phyloP scores from a whole-genome alignment of 2,329 filamentous ascomycete genomes.

The Colletotrichum tanaceti region DNA sequence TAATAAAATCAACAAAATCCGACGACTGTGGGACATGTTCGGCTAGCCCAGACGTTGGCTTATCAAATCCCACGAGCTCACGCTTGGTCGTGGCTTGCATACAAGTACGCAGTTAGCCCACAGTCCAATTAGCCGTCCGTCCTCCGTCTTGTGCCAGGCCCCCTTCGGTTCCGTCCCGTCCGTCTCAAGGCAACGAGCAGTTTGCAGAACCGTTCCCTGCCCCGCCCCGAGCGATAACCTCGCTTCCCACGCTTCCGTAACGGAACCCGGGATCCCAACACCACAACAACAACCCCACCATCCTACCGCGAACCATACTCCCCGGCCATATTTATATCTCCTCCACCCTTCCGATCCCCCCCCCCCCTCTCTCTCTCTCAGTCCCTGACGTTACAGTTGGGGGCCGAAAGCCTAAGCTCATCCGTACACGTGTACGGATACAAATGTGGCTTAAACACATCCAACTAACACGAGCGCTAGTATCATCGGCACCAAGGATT shows the following conservation, averaged over 20 bases:
- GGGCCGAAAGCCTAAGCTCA: conserved; percentile 6
- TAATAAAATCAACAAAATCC: too few species aligned
- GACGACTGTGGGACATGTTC: neutral
- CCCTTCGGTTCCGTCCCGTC: conserved; percentile 1
- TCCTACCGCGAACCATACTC: neutral
- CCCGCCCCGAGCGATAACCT: conserved; percentile 6
- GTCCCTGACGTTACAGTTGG: conserved; percentile 18
- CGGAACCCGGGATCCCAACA: conserved; percentile 11
- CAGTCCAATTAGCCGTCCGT: neutral
- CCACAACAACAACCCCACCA: neutral
- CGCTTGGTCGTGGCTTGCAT: neutral
- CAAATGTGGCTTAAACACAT: conserved; percentile 5
- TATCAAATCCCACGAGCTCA: neutral
- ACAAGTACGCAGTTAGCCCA: neutral
- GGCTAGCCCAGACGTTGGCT: neutral
- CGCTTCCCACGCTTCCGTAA: neutral
- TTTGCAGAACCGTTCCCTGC: neutral
- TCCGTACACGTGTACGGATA: neutral
- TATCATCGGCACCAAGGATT: conserved; percentile 27
- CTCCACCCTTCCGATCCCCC: neutral
- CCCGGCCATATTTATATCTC: too few species aligned
- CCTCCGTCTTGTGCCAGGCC: neutral
- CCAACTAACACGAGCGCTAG: conserved; percentile 14
- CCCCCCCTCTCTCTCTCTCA: too few species aligned
- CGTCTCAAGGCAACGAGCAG: too few species aligned